A percentile compares a stretch with the other conserved stretches of the same genome.
These are phyloP conservation scores for Nicotiana obtusifolia DNA, from an alignment of 257 asterid species.

Conservation along the genomic window DNA sequence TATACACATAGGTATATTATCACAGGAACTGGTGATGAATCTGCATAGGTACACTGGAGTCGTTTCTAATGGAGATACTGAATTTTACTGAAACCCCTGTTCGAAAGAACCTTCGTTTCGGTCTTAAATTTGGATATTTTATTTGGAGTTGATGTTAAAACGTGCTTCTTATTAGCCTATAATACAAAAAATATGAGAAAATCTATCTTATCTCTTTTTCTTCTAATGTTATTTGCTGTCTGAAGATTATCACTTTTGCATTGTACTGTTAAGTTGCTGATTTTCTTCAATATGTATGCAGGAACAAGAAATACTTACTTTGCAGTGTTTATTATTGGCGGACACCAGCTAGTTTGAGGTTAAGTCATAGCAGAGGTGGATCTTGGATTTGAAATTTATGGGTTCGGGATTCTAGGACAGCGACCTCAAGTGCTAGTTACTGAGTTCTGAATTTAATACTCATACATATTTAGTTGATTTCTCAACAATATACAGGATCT, in stretches of 20 bases:
- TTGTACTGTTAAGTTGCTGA: not conserved
- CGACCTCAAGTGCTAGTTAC: too few relatives aligned
- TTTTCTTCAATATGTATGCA: conserved; percentile 21
- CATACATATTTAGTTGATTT: too few relatives aligned
- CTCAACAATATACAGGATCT: too few relatives aligned
- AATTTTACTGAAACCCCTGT: not conserved
- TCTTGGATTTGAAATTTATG: too few relatives aligned
- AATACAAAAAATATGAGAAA: not conserved
- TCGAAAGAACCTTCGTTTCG: not conserved
- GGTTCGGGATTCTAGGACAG: too few relatives aligned
- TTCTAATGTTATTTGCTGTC: not conserved
- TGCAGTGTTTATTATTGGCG: not conserved
- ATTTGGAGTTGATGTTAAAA: not conserved
- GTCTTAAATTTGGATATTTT: not conserved
- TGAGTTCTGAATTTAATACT: too few relatives aligned
- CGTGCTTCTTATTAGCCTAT: not conserved
- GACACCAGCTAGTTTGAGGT: not conserved
- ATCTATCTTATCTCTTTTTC: not conserved
- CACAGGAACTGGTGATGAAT: not conserved
- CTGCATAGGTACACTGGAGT: not conserved
- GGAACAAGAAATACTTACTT: conserved; percentile 16
- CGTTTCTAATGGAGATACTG: not conserved
- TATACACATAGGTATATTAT: not conserved
- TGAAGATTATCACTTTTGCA: not conserved
- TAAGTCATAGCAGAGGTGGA: not conserved